Percentiles rank a stretch among this genome's conserved stretches.
Conservation (phyloP, 306 rosid species). For the Cucumis melo region DNA sequence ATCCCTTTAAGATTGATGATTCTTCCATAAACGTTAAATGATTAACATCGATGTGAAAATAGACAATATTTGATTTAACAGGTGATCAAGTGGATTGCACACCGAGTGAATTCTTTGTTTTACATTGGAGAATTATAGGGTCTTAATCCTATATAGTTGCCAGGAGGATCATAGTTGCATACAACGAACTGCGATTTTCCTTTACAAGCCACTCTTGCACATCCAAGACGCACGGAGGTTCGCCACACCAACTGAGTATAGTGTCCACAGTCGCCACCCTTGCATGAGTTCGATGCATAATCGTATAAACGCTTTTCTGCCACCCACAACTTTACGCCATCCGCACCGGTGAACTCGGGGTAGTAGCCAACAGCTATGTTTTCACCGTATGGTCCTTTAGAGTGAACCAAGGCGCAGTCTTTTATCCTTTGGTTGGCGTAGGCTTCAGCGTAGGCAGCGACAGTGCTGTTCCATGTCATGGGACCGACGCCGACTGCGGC, state of each 20-base stretch:
- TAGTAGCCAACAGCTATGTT: constrained; percentile 10
- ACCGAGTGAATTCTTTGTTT: too few relatives aligned
- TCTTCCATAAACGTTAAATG: too few relatives aligned
- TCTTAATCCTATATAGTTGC: constrained; percentile 2
- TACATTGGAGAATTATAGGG: neutral
- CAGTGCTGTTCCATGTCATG: neutral
- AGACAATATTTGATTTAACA: too few relatives aligned
- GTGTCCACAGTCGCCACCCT: constrained; percentile 15
- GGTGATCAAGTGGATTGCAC: too few relatives aligned
- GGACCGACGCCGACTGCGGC: neutral
- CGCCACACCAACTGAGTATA: constrained; percentile 30
- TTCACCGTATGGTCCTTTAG: constrained; percentile 21
- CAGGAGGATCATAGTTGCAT: constrained; percentile 17
- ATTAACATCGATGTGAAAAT: too few relatives aligned
- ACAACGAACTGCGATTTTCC: neutral
- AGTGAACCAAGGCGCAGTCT: constrained; percentile 19
- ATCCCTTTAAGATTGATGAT: too few relatives aligned
- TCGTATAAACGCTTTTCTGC: constrained; percentile 14
- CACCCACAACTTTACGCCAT: constrained; percentile 17
- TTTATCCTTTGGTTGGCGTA: neutral
- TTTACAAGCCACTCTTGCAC: constrained; percentile 16
- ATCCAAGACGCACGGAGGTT: constrained; percentile 3
- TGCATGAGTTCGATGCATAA: neutral
- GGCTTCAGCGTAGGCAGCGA: constrained; percentile 8
- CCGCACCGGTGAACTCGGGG: neutral